Evolutionary conservation across 2,329 filamentous ascomycete species (phyloP).

Genomic region (Xylaria sp.): DNA sequence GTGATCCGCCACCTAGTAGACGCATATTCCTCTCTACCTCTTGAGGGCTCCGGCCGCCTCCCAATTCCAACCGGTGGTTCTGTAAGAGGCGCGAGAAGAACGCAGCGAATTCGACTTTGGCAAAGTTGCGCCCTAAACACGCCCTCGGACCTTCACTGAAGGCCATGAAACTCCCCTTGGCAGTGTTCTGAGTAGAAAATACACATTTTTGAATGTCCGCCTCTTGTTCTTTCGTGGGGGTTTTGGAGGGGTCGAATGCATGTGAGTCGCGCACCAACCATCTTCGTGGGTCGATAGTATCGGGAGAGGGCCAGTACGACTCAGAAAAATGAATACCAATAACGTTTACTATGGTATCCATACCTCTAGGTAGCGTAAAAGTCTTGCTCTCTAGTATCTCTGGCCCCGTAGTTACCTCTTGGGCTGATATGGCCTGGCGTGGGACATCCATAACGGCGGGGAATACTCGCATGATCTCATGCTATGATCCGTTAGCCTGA

Average conservation of each 20-base stretch:
- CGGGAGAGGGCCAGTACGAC: slow-evolving; percentile 20
- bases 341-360: slow-evolving; percentile 6
- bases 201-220: slow-evolving; percentile 3
- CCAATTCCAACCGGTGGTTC: not conserved
- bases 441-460: too few relatives aligned
- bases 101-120: slow-evolving; percentile 27
- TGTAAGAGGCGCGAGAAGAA: slow-evolving; percentile 24
- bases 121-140: slow-evolving; percentile 27
- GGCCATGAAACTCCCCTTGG: slow-evolving; percentile 27
- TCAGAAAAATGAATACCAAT: slow-evolving; percentile 26
- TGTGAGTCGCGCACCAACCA: slow-evolving; percentile 14
- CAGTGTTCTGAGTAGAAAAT: not conserved
- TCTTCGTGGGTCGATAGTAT: slow-evolving; percentile 20
- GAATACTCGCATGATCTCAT: too few relatives aligned
- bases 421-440: too few relatives aligned
- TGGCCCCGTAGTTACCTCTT: too few relatives aligned
- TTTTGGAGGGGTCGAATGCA: slow-evolving; percentile 14
- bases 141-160: slow-evolving; percentile 24
- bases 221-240: slow-evolving; percentile 13
- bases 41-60: too few relatives aligned
- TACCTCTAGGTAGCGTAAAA: too few relatives aligned
- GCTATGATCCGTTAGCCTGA: too few relatives aligned
- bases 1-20: too few relatives aligned
- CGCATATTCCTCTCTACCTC: too few relatives aligned
- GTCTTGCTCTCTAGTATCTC: too few relatives aligned